Percentiles rank a stretch among this genome's conserved stretches.
These are phyloP conservation scores for Cryptosporidium ubiquitum DNA, from an alignment of 169 alveolate species.

Conservation along the genomic window DNA sequence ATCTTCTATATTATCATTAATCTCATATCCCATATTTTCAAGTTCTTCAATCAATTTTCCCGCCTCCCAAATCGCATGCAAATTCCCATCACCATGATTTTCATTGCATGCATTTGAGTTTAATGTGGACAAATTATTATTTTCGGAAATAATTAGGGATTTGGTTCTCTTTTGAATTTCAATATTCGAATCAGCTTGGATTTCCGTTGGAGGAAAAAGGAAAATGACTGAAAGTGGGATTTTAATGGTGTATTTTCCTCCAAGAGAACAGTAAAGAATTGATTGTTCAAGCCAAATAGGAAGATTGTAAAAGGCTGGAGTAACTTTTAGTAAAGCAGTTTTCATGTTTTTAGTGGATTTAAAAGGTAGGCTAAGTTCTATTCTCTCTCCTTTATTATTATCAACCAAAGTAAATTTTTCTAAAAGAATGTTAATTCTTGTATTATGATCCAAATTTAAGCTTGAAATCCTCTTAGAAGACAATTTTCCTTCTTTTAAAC, in stretches of 20 bases:
- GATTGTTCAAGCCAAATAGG: conserved; percentile 63
- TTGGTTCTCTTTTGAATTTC: conserved; percentile 6
- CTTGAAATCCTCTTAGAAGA: conserved; percentile 25
- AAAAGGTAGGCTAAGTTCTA: conserved; percentile 14
- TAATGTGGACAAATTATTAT: not conserved
- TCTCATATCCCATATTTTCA: conserved; percentile 1
- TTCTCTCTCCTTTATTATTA: not conserved
- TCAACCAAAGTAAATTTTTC: conserved; percentile 2
- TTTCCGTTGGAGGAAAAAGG: conserved; percentile 29
- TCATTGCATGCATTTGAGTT: not conserved
- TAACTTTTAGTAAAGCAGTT: not conserved
- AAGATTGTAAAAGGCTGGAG: conserved; percentile 45
- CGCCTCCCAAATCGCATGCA: conserved; percentile 34
- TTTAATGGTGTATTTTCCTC: conserved; percentile 10
- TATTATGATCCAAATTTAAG: conserved; percentile 6
- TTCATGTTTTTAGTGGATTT: not conserved
- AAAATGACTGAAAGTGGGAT: conserved; percentile 22
- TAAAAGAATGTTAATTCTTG: conserved; percentile 2
- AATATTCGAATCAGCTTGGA: not conserved
- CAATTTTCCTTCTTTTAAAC: not conserved
- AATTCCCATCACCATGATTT: not conserved
- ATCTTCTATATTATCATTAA: not conserved
- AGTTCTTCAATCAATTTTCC: not conserved
- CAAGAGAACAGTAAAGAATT: conserved; percentile 18
- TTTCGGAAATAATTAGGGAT: not conserved